A percentile compares a stretch with the other conserved stretches of the same genome.
Conservation (phyloP, 2,329 filamentous ascomycete species). For the Calonectria ilicicola region DNA sequence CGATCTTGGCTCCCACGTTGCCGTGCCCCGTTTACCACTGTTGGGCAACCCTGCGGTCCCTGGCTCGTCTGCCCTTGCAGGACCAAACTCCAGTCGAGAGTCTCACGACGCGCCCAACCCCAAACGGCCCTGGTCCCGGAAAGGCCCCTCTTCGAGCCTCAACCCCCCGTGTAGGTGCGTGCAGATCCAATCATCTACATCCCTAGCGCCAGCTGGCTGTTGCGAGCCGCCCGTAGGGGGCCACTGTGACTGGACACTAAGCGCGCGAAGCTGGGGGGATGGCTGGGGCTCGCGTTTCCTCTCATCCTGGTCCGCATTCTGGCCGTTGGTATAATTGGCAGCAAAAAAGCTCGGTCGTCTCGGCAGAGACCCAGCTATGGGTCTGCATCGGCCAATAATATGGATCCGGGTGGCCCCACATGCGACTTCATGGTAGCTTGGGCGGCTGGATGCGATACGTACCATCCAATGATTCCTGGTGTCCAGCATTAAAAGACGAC, state of each 20-base stretch:
- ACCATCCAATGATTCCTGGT: conserved; percentile 20
- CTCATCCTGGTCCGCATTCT: conserved; percentile 22
- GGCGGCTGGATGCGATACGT: conserved; percentile 14
- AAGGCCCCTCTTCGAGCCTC: not conserved
- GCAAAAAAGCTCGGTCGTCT: not conserved
- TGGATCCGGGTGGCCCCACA: conserved; percentile 31
- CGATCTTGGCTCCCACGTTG: not conserved
- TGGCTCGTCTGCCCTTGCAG: not conserved
- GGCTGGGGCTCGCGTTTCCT: conserved; percentile 27
- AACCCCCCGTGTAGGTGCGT: not conserved
- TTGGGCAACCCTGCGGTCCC: conserved; percentile 4
- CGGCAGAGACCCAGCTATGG: conserved; percentile 32
- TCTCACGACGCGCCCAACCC: conserved; percentile 42
- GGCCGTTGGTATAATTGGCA: conserved; percentile 40
- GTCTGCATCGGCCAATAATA: conserved; percentile 34
- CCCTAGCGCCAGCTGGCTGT: not conserved
- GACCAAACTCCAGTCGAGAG: conserved; percentile 31
- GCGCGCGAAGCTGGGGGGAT: conserved; percentile 21
- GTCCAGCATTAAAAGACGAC: not conserved
- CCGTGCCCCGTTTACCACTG: conserved; percentile 16
- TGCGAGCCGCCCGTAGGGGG: not conserved
- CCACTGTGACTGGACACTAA: conserved; percentile 11
- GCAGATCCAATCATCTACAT: not conserved
- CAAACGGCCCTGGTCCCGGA: conserved; percentile 22
- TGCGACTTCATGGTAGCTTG: not conserved